Evolutionary conservation across 352 stramenopile genomes (phyloP).

Genomic region (Globisporangium spiculum): DNA sequence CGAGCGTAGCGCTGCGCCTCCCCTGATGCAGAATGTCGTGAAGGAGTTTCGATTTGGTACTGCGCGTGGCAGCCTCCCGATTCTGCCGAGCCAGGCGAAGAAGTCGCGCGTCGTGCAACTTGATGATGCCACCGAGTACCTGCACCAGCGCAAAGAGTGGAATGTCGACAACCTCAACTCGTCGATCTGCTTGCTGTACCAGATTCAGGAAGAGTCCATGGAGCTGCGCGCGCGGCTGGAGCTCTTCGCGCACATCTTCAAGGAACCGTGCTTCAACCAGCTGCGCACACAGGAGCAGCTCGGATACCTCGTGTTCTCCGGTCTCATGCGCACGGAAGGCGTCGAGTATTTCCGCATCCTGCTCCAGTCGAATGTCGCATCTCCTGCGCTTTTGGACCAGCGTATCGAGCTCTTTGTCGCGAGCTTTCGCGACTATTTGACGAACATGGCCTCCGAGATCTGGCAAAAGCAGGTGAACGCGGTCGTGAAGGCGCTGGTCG

Average conservation of each 20-base stretch:
- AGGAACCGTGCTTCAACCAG: slow-evolving; percentile 60
- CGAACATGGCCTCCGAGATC: slow-evolving; percentile 23
- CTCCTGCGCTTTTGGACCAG: slow-evolving; percentile 61
- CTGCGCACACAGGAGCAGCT: slow-evolving; percentile 69
- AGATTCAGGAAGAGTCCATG: slow-evolving; percentile 44
- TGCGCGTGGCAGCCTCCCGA: slow-evolving; percentile 26
- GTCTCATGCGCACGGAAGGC: slow-evolving; percentile 34
- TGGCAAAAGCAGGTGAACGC: slow-evolving; percentile 59
- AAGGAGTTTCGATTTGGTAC: slow-evolving; percentile 35
- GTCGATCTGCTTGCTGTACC: slow-evolving; percentile 47
- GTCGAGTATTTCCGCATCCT: slow-evolving; percentile 72
- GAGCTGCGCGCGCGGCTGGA: slow-evolving; percentile 37
- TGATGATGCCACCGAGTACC: slow-evolving; percentile 40
- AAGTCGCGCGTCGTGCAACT: slow-evolving; percentile 65
- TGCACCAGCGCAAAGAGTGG: slow-evolving; percentile 52
- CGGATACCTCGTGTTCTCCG: slow-evolving; percentile 70
- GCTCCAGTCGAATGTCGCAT: slow-evolving; percentile 70
- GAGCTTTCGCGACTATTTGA: slow-evolving; percentile 33
- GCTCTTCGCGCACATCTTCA: slow-evolving; percentile 57
- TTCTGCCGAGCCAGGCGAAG: slow-evolving; percentile 43
- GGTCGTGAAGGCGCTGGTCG: slow-evolving; percentile 57
- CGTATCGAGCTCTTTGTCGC: slow-evolving; percentile 65
- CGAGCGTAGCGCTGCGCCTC: slow-evolving; percentile 19
- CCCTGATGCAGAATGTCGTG: slow-evolving; percentile 48
- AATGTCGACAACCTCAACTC: slow-evolving; percentile 62